Evolutionary conservation across 148 eudicot genomes (phyloP), one percentile per base, ranked within the genome.

Genomic region (Fallopia convolvulus): DNA sequence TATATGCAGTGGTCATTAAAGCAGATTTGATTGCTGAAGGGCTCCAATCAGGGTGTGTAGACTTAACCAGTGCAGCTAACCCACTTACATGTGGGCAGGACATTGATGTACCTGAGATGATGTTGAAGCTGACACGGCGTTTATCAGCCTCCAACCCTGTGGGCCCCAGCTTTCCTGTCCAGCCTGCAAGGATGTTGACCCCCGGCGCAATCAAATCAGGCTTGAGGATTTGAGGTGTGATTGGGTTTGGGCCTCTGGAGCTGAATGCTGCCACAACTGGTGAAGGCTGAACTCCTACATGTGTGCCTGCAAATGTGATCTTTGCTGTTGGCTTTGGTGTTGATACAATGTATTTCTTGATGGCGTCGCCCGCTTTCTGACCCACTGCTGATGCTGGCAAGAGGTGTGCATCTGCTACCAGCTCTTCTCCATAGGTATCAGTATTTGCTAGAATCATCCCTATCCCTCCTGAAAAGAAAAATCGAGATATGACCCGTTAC

Each of bases 31-130:
- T 84, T 52, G 92, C 97, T 6, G 97, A 90, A 6, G 98, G 92
- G 80, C 97, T 91, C 98, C 97, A 91, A 41, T 84, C 85, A 18
- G 89, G 93, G 68, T 91, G 97, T 10, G 84, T 86, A 23, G 84
- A 91, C 84, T 90, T 93, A 78, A 91, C 60, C 7, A 93, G 81
- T 12, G 92, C 92, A n/a, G 96, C 97, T 58, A 93, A 74, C 42
- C 98, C 98, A 33, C 92, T 91, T 50, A 91, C 84, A 53, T 93
- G 98, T 36, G 98, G 98, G 77, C 97, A 93, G 9, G 97, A 88
- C 98, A 93, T 93, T 0, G 98, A 93, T 36, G 98, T 93, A n/a
- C 98, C 98, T 0, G 98, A 93, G 48, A 90, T 76, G 75, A 93
- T 91, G 86, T 93, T 93, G 86, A 91, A 93, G 77, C 76, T 84